Percentiles rank a stretch among this genome's conserved stretches.
Evolutionary conservation across 192 early-diverging fungal species (phyloP).

Genomic region (Backusella luteola): DNA sequence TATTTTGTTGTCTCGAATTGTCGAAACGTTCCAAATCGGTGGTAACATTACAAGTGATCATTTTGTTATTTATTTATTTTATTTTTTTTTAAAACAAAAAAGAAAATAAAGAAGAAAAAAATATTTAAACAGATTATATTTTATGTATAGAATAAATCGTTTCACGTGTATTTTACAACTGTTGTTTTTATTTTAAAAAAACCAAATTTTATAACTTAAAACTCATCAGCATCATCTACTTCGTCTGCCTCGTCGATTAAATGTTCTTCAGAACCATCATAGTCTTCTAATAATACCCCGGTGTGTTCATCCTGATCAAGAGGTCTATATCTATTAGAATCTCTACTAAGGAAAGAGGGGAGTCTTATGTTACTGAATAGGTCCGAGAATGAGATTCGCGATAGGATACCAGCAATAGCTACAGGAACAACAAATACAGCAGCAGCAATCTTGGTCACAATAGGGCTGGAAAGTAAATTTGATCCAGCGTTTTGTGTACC

Average conservation of each 20-base stretch:
- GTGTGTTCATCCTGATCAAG: constrained; percentile 38
- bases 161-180: constrained; percentile 8
- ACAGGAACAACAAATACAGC: constrained; percentile 30
- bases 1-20: neutral
- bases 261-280: constrained; percentile 31
- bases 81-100: neutral
- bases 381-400: constrained; percentile 27
- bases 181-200: neutral
- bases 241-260: constrained; percentile 29
- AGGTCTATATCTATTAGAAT: constrained; percentile 28
- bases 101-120: neutral
- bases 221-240: constrained; percentile 26
- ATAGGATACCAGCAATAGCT: constrained; percentile 29
- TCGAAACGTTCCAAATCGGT: neutral
- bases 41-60: neutral
- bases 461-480: constrained; percentile 17
- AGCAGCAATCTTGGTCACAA: constrained; percentile 26
- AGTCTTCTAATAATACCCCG: constrained; percentile 43
- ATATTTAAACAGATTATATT: neutral
- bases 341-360: constrained; percentile 13
- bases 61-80: neutral
- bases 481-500: neutral
- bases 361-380: constrained; percentile 21
- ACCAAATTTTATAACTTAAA: constrained; percentile 1
- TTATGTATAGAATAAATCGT: neutral